Percentiles rank a stretch among this genome's conserved stretches.
These are phyloP conservation scores for Decorospora gaudefroyi DNA, from an alignment of 2,329 filamentous ascomycete species.

Conservation along the genomic window DNA sequence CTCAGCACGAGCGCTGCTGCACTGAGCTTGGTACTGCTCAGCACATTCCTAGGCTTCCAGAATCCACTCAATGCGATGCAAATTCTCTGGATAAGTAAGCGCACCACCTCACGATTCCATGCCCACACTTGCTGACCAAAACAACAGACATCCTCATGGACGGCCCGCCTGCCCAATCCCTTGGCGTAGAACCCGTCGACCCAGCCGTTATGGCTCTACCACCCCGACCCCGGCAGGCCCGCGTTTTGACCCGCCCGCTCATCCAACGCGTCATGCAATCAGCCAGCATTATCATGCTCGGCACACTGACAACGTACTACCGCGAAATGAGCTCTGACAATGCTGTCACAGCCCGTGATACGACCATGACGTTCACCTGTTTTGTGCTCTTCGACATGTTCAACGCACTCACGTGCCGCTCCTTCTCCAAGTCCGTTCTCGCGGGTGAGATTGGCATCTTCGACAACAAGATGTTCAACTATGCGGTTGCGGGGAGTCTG, in stretches of 20 bases:
- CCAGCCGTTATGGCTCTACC: conserved; percentile 91
- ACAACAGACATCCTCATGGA: conserved; percentile 95
- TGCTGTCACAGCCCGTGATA: conserved; percentile 86
- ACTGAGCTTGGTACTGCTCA: conserved; percentile 85
- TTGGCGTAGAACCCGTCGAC: conserved; percentile 94
- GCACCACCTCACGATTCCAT: neutral
- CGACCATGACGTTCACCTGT: conserved; percentile 98
- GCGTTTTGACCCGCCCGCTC: conserved; percentile 84
- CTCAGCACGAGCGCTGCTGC: conserved; percentile 95
- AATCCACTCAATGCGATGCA: conserved; percentile 99
- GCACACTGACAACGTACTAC: conserved; percentile 88
- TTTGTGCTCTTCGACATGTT: conserved; percentile 99
- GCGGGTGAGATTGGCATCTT: conserved; percentile 81
- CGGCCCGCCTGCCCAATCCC: conserved; percentile 92
- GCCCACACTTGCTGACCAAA: conserved; percentile 23
- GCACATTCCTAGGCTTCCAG: conserved; percentile 89
- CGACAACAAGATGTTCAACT: conserved; percentile 93
- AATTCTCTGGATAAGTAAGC: conserved; percentile 98
- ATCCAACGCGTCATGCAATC: conserved; percentile 85
- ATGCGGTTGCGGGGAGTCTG: conserved; percentile 84
- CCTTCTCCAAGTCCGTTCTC: conserved; percentile 85
- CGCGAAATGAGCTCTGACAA: conserved; percentile 87
- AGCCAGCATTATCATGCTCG: conserved; percentile 85
- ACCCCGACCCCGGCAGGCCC: conserved; percentile 81
- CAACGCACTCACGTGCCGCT: conserved; percentile 92